Conservation (phyloP, 352 stramenopile species). For the Globisporangium alternatum region DNA sequence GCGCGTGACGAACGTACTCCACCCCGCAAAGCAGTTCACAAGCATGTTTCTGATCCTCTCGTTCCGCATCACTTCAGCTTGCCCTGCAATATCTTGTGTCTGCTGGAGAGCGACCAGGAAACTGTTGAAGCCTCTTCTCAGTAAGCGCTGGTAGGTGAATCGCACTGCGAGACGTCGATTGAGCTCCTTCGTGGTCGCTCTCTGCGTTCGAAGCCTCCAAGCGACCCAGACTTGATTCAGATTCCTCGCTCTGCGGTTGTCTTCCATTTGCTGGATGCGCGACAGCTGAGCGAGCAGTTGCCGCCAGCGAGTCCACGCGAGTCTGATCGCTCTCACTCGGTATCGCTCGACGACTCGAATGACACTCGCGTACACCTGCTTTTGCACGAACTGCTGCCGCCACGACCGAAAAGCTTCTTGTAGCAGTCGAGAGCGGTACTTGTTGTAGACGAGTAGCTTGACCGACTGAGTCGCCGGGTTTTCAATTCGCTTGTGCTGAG, state of each 20-base stretch:
- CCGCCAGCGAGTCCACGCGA: slow-evolving; percentile 14
- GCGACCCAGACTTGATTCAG: background rate
- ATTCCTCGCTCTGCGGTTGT: background rate
- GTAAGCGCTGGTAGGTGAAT: slow-evolving; percentile 11
- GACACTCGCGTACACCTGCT: background rate
- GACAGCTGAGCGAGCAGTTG: background rate
- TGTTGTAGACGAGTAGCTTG: slow-evolving; percentile 9
- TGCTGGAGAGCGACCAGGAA: slow-evolving; percentile 4
- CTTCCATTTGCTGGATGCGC: background rate
- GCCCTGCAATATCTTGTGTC: background rate
- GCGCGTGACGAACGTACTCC: background rate
- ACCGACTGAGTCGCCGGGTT: background rate
- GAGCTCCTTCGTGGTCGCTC: slow-evolving; percentile 7
- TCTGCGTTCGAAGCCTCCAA: slow-evolving; percentile 6
- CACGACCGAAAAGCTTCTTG: slow-evolving; percentile 10
- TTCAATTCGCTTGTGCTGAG: background rate
- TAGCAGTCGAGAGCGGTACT: slow-evolving; percentile 6
- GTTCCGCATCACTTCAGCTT: background rate
- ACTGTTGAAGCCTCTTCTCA: slow-evolving; percentile 3
- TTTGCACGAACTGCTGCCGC: background rate
- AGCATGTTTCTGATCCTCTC: background rate
- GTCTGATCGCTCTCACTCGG: background rate
- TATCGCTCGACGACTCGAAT: background rate
- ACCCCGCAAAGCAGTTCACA: background rate
- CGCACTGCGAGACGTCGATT: slow-evolving; percentile 12